Base-by-base conservation (phyloP, 441 rosid genomes). In the Gossypium davidsonii region DNA sequence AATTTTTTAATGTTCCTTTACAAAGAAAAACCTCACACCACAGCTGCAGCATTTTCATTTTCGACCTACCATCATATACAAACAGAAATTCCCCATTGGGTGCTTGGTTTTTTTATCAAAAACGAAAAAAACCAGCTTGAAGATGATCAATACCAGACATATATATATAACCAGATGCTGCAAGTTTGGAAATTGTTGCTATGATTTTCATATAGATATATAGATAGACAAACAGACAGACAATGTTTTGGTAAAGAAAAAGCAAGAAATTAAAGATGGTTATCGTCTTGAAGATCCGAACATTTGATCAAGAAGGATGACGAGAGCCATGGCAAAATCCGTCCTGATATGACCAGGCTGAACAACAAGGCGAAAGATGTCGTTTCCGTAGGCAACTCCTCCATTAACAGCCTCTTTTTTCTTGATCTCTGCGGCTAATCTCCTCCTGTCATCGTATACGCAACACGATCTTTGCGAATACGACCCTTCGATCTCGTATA, bases 271-370 rank as follows among this genome's bases (percentile, higher is more conserved):
- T 31, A 2, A 28, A 70, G 28, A 1, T 46, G 67, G 52, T 77
- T 56, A 56, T 76, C 88, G 85, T 58, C 80, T 76, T 34, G 86
- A 86, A 56, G 97, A 88, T 68, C 90, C 83, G 78, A 80, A 93
- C 97, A 93, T 93, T 74, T 88, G 93, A 78, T 91, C 96, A 18
- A 93, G 94, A 56, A 91, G 85, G 70, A 93, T 91, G 73, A 91
- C 91, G 1, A 93, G 72, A 8, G 97, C 91, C 98, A 93, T 93
- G 34, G 97, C 96, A 2, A 84, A 74, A 1, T 90, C 63, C 3
- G 77, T 67, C 20, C 89, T 90, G 71, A 90, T 87, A 28, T 15
- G 12, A 67, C 82, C 91, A 1, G 92, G 85, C 77, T 83, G 88
- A 57, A 93, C 84, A 6, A 87, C 67, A 17, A 93, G 92, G 3